A percentile compares a stretch with the other conserved stretches of the same genome.
These are phyloP conservation scores for Neurospora sp. DNA, from an alignment of 495 filamentous ascomycete species.

Conservation along the genomic window DNA sequence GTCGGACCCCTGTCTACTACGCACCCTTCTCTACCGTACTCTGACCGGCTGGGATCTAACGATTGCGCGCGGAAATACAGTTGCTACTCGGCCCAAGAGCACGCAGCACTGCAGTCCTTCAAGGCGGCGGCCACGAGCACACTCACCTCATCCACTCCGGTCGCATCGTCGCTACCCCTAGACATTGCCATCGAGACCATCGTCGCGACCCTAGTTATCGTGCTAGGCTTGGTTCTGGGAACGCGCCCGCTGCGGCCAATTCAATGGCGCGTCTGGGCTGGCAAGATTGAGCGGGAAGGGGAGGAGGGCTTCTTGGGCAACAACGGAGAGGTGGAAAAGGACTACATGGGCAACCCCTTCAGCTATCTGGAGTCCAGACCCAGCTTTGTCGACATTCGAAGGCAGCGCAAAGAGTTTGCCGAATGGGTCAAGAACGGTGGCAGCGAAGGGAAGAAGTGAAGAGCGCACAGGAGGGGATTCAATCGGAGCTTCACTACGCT, in stretches of 20 bases:
- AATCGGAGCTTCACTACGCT: background rate
- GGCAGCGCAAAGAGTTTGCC: slow-evolving; percentile 65
- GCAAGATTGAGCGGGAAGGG: slow-evolving; percentile 69
- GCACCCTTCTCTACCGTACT: background rate
- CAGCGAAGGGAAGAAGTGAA: background rate
- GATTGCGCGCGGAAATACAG: slow-evolving; percentile 26
- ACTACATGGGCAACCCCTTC: slow-evolving; percentile 43
- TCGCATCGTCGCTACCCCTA: slow-evolving; percentile 46
- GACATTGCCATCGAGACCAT: slow-evolving; percentile 72
- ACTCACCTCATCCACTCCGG: slow-evolving; percentile 24
- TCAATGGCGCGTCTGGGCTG: slow-evolving; percentile 75
- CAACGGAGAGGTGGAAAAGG: slow-evolving; percentile 46
- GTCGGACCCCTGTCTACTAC: background rate
- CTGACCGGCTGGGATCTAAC: background rate
- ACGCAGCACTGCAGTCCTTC: slow-evolving; percentile 58
- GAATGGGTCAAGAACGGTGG: slow-evolving; percentile 50
- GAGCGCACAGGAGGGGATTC: background rate
- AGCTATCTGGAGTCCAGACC: slow-evolving; percentile 34
- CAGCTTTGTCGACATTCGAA: slow-evolving; percentile 47
- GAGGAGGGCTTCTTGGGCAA: slow-evolving; percentile 59
- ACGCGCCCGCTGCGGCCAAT: slow-evolving; percentile 64
- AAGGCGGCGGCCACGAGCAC: slow-evolving; percentile 41
- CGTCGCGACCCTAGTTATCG: slow-evolving; percentile 57
- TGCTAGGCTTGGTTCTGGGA: slow-evolving; percentile 59
- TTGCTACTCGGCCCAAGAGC: slow-evolving; percentile 80